Base-by-base conservation (phyloP, 192 early-diverging fungal genomes). In the Haplosporangium gracile region DNA sequence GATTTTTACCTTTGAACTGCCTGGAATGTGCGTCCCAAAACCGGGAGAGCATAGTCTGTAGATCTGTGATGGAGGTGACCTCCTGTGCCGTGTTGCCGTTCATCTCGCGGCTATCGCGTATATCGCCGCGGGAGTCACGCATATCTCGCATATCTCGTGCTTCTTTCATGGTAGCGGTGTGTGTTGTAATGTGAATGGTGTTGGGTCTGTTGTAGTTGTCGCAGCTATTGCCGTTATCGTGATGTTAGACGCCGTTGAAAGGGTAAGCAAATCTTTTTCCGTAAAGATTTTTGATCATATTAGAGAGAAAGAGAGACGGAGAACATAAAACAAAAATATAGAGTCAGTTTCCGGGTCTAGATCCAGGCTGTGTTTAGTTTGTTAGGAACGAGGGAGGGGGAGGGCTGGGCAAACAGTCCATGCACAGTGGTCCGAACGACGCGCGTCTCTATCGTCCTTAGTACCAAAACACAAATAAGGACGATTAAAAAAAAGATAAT, bases 11-110 rank as follows among this genome's bases (percentile, higher is more conserved):
- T 86, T 70, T 86, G 68, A 86, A 86, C 29, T 86, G 84, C 6
- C 79, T 57, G 18, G 84, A 86, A 24, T 86, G 84, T 40, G 84
- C 84, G 22, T 86, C 84, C 84, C 84, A 86, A 47, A 86, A 86
- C 34, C 84, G 84, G 20, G 84, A 65, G 18, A 86, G 75, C 79
- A 80, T 86, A 9, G 84, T 20, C 79, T 86, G 84, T 2, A 86
- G 84, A 20, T 86, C 84, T 53, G 79, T 78, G 22, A 86, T 79
- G 70, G 84, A 86, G 18, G 74, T 86, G 18, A 86, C 79, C 51
- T 86, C 84, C 51, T 86, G 84, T 73, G 84, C 75, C 20, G 84
- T 86, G 42, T 86, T 86, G 24, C 70, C 70, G 43, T 78, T 86
- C 26, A 86, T 86, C 39, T 86, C 84, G 36, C 81, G 68, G 13